phyloP scores from a whole-genome alignment of 176 grass and related monocot species.

The Guadua angustifolia region DNA sequence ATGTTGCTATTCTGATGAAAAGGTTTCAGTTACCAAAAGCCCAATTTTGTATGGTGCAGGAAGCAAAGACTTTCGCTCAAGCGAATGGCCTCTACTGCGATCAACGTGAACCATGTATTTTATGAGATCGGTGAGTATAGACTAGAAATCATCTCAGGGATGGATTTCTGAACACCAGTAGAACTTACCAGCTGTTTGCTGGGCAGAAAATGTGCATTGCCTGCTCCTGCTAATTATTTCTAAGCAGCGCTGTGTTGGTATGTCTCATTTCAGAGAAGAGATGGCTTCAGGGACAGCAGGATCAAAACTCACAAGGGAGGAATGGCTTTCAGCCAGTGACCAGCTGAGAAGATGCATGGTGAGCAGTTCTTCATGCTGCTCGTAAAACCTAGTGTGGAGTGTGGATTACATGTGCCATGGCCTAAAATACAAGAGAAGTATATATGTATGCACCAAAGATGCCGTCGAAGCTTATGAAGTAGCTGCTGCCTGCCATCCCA shows the following conservation, averaged over 20 bases:
- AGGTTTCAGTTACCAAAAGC: neutral
- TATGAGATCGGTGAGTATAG: slow-evolving; percentile 79
- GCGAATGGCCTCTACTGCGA: neutral
- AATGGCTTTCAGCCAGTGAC: slow-evolving; percentile 67
- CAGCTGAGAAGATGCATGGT: slow-evolving; percentile 57
- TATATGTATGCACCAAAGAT: too few species aligned
- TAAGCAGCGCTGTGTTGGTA: neutral
- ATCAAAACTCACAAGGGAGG: slow-evolving; percentile 61
- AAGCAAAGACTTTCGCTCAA: slow-evolving; percentile 78
- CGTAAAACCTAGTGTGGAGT: neutral
- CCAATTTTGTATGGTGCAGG: slow-evolving; percentile 50
- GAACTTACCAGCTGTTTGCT: neutral
- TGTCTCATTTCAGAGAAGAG: slow-evolving; percentile 69
- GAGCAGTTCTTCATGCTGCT: slow-evolving; percentile 75
- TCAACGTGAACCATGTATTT: slow-evolving; percentile 86
- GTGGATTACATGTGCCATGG: too few species aligned
- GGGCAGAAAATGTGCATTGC: neutral
- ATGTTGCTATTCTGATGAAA: neutral
- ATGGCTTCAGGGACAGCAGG: slow-evolving; percentile 63
- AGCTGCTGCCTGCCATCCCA: too few species aligned
- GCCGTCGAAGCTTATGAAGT: too few species aligned
- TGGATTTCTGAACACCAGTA: neutral
- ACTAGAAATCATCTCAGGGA: neutral
- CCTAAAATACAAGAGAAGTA: too few species aligned
- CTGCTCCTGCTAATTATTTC: neutral